phyloP scores from a whole-genome alignment of 371 early-diverging fungal genomes.

The Antonospora locustae region DNA sequence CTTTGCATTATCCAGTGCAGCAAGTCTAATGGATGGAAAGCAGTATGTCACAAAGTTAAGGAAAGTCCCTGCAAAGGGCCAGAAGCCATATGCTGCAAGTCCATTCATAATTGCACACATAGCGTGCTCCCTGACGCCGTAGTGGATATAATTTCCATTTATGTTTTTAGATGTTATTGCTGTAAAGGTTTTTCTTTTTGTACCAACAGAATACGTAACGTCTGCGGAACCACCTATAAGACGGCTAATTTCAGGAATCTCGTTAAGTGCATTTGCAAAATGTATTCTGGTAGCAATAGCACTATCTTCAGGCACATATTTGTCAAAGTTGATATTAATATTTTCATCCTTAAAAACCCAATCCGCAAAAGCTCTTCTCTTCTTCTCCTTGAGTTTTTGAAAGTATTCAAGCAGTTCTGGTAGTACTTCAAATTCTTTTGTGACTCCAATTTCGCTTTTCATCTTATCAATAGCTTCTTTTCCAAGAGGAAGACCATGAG shows the following conservation, averaged over 20 bases:
- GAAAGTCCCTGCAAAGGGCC: conserved; percentile 82
- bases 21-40: conserved; percentile 72
- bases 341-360: conserved; percentile 63
- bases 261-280: conserved; percentile 64
- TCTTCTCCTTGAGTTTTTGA: conserved; percentile 57
- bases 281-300: conserved; percentile 44
- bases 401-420: conserved; percentile 59
- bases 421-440: conserved; percentile 63
- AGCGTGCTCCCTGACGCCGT: conserved; percentile 94
- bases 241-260: conserved; percentile 62
- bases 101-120: conserved; percentile 94
- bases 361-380: conserved; percentile 59
- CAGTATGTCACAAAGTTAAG: conserved; percentile 76
- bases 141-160: conserved; percentile 76
- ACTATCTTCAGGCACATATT: conserved; percentile 59
- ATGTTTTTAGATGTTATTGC: conserved; percentile 62
- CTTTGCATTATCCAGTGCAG: conserved; percentile 69
- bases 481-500: conserved; percentile 71
- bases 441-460: conserved; percentile 69
- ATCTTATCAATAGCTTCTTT: conserved; percentile 65
- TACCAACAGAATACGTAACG: conserved; percentile 83
- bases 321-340: conserved; percentile 60
- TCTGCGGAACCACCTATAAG: conserved; percentile 94
- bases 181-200: conserved; percentile 74
- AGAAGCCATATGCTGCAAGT: conserved; percentile 65